These are phyloP conservation scores for Microcera coccophila DNA, from an alignment of 2,329 filamentous ascomycete species.

Conservation along the genomic window DNA sequence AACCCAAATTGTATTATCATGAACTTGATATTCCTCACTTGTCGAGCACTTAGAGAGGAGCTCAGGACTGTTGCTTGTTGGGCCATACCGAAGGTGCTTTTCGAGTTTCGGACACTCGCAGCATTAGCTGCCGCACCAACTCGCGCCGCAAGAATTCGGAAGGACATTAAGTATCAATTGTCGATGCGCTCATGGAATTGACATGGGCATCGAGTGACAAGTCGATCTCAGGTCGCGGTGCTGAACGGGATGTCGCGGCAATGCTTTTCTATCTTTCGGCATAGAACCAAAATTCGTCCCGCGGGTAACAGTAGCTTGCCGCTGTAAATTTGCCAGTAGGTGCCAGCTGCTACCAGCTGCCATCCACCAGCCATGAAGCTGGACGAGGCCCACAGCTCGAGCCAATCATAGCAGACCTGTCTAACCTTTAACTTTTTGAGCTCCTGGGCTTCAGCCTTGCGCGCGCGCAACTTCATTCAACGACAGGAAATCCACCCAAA, in stretches of 20 bases:
- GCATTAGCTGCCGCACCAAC: slow-evolving; percentile 49
- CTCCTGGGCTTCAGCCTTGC: slow-evolving; percentile 35
- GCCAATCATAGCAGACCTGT: slow-evolving; percentile 27
- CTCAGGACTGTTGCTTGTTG: slow-evolving; percentile 70
- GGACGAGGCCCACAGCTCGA: background rate
- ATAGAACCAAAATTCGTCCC: slow-evolving; percentile 26
- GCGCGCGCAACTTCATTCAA: slow-evolving; percentile 23
- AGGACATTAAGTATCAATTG: slow-evolving; percentile 51
- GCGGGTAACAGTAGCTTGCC: slow-evolving; percentile 21
- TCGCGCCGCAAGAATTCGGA: slow-evolving; percentile 50
- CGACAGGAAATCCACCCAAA: slow-evolving; percentile 17
- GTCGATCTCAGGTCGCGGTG: slow-evolving; percentile 9
- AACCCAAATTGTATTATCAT: slow-evolving; percentile 5
- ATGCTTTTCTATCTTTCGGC: slow-evolving; percentile 31
- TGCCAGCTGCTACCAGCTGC: slow-evolving; percentile 18
- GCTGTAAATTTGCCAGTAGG: slow-evolving; percentile 2
- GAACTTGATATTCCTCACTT: slow-evolving; percentile 20
- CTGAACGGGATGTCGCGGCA: slow-evolving; percentile 25
- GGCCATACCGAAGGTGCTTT: slow-evolving; percentile 61
- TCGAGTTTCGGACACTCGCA: slow-evolving; percentile 41
- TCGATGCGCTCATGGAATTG: slow-evolving; percentile 35
- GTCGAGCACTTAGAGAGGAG: slow-evolving; percentile 46
- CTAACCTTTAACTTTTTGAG: slow-evolving; percentile 30
- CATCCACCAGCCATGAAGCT: slow-evolving; percentile 3
- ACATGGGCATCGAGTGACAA: slow-evolving; percentile 33